These are phyloP conservation scores for Ligustrum vulgare DNA, from an alignment of 257 asterid species.

Conservation along the genomic window DNA sequence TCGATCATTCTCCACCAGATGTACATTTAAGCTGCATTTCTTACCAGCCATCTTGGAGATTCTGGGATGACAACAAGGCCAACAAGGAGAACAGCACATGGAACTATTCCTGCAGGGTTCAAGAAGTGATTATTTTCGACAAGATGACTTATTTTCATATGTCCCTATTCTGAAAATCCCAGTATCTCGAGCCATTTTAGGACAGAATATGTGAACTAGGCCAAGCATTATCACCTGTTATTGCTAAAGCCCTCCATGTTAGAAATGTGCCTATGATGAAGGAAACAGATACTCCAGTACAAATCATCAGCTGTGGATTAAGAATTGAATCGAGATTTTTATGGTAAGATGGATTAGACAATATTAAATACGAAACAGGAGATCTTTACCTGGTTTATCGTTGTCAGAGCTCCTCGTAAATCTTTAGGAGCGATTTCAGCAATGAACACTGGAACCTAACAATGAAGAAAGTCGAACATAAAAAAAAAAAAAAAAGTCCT, in stretches of 20 bases:
- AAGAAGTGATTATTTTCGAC: constrained; percentile 19
- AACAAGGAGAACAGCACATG: constrained; percentile 64
- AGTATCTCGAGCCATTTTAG: neutral
- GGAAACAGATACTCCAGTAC: constrained; percentile 78
- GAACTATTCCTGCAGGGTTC: constrained; percentile 62
- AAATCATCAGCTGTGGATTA: constrained; percentile 72
- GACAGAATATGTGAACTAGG: too few relatives aligned
- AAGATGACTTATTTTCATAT: neutral
- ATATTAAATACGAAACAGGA: too few relatives aligned
- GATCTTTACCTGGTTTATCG: constrained; percentile 67
- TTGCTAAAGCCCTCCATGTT: constrained; percentile 76
- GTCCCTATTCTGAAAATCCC: neutral
- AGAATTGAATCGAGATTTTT: neutral
- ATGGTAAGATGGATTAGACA: too few relatives aligned
- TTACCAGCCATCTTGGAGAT: constrained; percentile 96
- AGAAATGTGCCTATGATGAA: constrained; percentile 81
- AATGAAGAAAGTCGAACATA: neutral
- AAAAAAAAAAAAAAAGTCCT: neutral
- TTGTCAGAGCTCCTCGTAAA: constrained; percentile 82
- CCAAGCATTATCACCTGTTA: constrained; percentile 45
- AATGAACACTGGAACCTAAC: constrained; percentile 83
- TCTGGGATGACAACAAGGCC: constrained; percentile 82
- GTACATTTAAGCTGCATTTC: neutral
- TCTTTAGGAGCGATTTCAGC: constrained; percentile 92
- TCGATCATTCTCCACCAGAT: neutral